Conservation (phyloP, 2,329 filamentous ascomycete species). For the Aspergillus awamori region DNA sequence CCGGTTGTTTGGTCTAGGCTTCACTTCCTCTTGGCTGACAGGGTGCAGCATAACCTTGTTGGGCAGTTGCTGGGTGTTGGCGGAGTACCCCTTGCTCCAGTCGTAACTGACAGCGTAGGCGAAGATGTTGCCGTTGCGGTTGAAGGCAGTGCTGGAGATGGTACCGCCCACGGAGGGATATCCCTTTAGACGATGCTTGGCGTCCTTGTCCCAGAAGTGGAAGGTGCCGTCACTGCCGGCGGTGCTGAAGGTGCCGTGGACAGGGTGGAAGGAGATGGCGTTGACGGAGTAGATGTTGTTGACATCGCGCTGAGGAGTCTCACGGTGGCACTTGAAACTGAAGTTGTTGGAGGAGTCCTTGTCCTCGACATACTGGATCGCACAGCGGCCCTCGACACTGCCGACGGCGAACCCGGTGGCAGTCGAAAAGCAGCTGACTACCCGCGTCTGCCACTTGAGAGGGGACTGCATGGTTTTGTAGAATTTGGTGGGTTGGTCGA, state of each 20-base stretch:
- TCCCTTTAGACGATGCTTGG: constrained; percentile 85
- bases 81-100: constrained; percentile 94
- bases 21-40: constrained; percentile 67
- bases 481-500: constrained; percentile 83
- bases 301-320: constrained; percentile 69
- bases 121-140: constrained; percentile 79
- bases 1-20: constrained; percentile 53
- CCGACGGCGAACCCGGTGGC: constrained; percentile 91
- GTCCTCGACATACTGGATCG: constrained; percentile 97
- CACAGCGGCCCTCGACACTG: constrained; percentile 94
- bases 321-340: constrained; percentile 98
- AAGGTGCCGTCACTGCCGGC: constrained; percentile 95
- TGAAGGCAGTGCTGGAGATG: constrained; percentile 92
- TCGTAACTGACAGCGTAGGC: constrained; percentile 93
- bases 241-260: constrained; percentile 97
- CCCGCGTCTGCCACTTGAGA: constrained; percentile 96
- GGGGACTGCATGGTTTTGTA: constrained; percentile 97
- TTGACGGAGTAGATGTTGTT: constrained; percentile 95
- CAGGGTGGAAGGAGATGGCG: constrained; percentile 94
- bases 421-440: constrained; percentile 93
- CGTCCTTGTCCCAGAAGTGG: constrained; percentile 76
- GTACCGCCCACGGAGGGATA: constrained; percentile 82
- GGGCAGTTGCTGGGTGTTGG: constrained; percentile 70
- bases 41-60: constrained; percentile 87
- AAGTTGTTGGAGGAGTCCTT: constrained; percentile 92